Conservation (phyloP, 2,329 filamentous ascomycete genomes). For the Zymoseptoria brevis region DNA sequence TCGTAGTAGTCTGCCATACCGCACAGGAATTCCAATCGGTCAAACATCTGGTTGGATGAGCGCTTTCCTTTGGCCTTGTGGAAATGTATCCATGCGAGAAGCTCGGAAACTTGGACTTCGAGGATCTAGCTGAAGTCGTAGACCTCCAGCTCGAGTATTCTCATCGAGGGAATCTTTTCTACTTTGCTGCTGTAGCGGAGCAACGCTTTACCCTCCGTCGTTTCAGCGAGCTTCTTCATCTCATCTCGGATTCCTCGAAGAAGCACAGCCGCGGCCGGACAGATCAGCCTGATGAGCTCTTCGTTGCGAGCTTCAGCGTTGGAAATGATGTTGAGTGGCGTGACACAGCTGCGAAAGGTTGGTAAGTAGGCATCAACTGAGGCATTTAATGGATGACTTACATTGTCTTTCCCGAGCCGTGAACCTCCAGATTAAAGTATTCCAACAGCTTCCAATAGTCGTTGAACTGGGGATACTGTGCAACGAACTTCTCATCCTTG, state of each 20-base stretch:
- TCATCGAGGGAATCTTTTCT: neutral
- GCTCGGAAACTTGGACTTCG: neutral
- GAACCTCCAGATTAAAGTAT: neutral
- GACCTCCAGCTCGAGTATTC: neutral
- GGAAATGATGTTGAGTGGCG: neutral
- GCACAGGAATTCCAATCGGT: neutral
- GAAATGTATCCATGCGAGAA: neutral
- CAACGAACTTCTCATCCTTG: neutral
- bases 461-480: neutral
- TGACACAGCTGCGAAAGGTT: neutral
- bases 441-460: neutral
- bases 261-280: neutral
- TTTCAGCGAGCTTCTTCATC: neutral
- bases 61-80: neutral
- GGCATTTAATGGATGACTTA: neutral
- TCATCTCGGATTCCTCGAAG: neutral
- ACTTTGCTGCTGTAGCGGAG: neutral
- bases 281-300: neutral
- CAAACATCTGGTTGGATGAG: neutral
- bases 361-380: neutral
- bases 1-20: neutral
- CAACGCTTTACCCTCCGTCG: neutral
- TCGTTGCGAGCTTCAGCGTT: neutral
- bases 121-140: neutral
- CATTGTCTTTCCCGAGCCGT: neutral